phyloP scores from a whole-genome alignment of 2,329 filamentous ascomycete species.

The Pseudogymnoascus sp. region DNA sequence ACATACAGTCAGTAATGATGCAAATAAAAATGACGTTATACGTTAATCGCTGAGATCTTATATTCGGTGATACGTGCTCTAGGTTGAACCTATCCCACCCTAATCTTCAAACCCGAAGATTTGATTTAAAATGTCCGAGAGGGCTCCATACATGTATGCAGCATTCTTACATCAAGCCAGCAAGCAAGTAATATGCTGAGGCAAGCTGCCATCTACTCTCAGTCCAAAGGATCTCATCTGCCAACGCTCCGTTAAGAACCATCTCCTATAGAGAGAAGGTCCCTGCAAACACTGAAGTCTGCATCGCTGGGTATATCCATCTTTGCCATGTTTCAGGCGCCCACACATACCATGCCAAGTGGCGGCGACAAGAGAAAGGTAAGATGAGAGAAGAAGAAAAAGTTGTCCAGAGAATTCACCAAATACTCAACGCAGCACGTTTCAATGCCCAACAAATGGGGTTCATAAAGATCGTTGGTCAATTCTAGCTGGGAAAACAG shows the following conservation, averaged over 20 bases:
- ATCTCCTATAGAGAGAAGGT: constrained; percentile 57
- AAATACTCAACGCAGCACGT: constrained; percentile 7
- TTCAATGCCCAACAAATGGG: constrained; percentile 23
- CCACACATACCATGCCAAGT: background rate
- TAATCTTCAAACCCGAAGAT: background rate
- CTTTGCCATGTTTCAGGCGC: constrained; percentile 1
- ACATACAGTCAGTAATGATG: background rate
- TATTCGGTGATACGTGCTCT: background rate
- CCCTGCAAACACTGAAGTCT: constrained; percentile 65
- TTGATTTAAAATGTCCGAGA: constrained; percentile 3
- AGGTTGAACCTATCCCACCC: background rate
- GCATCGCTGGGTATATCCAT: constrained; percentile 54
- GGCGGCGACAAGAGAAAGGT: constrained; percentile 11
- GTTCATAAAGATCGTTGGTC: constrained; percentile 4
- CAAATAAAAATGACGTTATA: background rate
- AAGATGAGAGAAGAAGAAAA: constrained; percentile 6
- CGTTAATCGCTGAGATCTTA: background rate
- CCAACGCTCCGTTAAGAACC: constrained; percentile 79
- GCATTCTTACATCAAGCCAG: background rate
- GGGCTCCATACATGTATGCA: background rate
- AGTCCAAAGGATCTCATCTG: constrained; percentile 6
- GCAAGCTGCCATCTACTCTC: constrained; percentile 5
- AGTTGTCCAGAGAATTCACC: constrained; percentile 10
- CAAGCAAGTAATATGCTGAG: constrained; percentile 4
- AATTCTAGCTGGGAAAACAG: constrained; percentile 4